Conservation (phyloP, 2,329 filamentous ascomycete genomes). For the Macrophomina tecta region DNA sequence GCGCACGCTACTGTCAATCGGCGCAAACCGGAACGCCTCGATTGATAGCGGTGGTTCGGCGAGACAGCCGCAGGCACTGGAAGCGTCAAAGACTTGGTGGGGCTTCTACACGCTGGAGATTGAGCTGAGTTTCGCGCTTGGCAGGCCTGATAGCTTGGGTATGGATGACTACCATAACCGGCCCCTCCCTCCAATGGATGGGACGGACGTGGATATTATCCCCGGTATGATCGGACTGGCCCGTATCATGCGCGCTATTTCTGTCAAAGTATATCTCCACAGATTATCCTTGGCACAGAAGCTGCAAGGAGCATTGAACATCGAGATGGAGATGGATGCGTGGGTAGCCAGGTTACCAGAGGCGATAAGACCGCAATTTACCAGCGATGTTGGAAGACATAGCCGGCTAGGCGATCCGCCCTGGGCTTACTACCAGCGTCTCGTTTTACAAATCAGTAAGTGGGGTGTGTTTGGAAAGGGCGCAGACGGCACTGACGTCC, state of each 20-base stretch:
- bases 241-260: slow-evolving; percentile 48
- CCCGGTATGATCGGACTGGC: slow-evolving; percentile 50
- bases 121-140: slow-evolving; percentile 54
- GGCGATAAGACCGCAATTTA: slow-evolving; percentile 40
- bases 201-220: slow-evolving; percentile 48
- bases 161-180: slow-evolving; percentile 58
- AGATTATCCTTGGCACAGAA: slow-evolving; percentile 44
- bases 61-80: slow-evolving; percentile 15
- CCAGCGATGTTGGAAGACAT: slow-evolving; percentile 34
- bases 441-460: slow-evolving; percentile 48
- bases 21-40: slow-evolving; percentile 52
- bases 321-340: slow-evolving; percentile 45
- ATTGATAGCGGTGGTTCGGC: not conserved
- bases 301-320: slow-evolving; percentile 42
- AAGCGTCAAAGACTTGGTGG: slow-evolving; percentile 33
- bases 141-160: slow-evolving; percentile 56
- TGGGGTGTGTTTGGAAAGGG: not conserved
- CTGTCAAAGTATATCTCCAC: slow-evolving; percentile 49
- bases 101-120: slow-evolving; percentile 32
- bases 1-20: slow-evolving; percentile 55
- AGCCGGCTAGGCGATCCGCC: slow-evolving; percentile 43
- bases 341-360: slow-evolving; percentile 45
- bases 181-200: slow-evolving; percentile 36
- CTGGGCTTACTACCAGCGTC: slow-evolving; percentile 46
- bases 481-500: not conserved